These are phyloP conservation scores for Rheum nobile DNA, from an alignment of 148 eudicot genomes.

Conservation along the genomic window DNA sequence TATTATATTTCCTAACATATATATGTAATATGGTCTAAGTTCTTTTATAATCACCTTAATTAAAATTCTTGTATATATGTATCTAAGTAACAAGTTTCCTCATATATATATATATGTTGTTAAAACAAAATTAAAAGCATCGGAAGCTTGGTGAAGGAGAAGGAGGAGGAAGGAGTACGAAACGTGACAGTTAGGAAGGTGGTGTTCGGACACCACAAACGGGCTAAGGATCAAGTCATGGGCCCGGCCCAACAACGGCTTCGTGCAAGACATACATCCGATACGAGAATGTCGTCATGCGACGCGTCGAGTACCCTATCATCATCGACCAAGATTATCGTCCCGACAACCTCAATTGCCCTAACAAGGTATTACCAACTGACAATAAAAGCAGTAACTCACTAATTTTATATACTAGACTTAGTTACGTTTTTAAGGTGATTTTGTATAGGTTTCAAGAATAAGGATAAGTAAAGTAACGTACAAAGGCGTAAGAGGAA, in stretches of 20 bases:
- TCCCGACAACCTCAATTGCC: constrained; percentile 27
- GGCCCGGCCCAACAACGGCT: constrained; percentile 40
- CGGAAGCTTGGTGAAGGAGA: constrained; percentile 36
- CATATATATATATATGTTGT: not conserved
- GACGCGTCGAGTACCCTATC: constrained; percentile 30
- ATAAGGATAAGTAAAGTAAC: not conserved
- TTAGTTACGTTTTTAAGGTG: not conserved
- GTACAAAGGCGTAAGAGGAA: not conserved
- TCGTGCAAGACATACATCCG: constrained; percentile 23
- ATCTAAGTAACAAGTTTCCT: too few species aligned
- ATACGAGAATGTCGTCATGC: constrained; percentile 31
- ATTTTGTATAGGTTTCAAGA: not conserved
- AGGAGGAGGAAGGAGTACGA: constrained; percentile 31
- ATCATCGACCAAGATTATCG: constrained; percentile 49
- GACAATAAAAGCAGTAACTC: too few species aligned
- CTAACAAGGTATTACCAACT: constrained; percentile 17
- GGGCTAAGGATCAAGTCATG: constrained; percentile 48
- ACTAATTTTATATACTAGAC: too few species aligned
- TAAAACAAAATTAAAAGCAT: constrained; percentile 18
- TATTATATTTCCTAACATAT: too few species aligned
- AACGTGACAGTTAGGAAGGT: constrained; percentile 33
- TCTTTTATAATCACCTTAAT: too few species aligned
- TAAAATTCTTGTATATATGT: too few species aligned
- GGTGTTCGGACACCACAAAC: constrained; percentile 24
- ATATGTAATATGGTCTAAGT: too few species aligned